These are phyloP conservation scores for Sporobolus alterniflorus DNA, from an alignment of 202 grass and related monocot genomes.

Conservation along the genomic window DNA sequence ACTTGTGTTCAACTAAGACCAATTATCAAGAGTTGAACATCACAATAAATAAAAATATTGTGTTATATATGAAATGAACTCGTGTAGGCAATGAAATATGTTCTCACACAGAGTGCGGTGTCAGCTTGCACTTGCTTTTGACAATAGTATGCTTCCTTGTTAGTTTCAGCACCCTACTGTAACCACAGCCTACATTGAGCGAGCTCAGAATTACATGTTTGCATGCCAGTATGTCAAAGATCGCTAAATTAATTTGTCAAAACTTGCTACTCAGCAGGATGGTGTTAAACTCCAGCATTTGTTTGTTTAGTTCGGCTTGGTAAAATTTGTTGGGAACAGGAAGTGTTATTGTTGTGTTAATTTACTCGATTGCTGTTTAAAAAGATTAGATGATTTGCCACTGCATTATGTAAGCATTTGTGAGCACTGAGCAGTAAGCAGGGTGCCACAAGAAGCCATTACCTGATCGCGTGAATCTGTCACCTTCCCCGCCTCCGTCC, in stretches of 20 bases:
- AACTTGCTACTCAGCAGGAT: background rate
- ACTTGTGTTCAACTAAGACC: slow-evolving; percentile 40
- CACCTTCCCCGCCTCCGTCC: too few relatives aligned
- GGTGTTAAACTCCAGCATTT: background rate
- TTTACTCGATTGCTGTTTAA: too few relatives aligned
- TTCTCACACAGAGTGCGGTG: background rate
- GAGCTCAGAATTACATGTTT: slow-evolving; percentile 2
- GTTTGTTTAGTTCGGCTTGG: too few relatives aligned
- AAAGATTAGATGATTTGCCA: too few relatives aligned
- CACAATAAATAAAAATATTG: slow-evolving; percentile 20
- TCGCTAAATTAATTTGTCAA: slow-evolving; percentile 1
- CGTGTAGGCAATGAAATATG: background rate
- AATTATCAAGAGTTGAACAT: slow-evolving; percentile 53
- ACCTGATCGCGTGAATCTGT: too few relatives aligned
- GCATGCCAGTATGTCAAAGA: slow-evolving; percentile 3
- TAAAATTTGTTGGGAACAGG: too few relatives aligned
- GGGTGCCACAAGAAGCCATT: too few relatives aligned
- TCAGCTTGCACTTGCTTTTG: background rate
- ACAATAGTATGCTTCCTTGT: background rate
- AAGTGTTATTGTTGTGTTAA: too few relatives aligned
- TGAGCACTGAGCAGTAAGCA: too few relatives aligned
- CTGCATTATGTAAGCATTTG: too few relatives aligned
- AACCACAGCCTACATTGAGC: background rate
- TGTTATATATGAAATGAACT: background rate
- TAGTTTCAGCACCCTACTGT: background rate